Evolutionary conservation across 2,329 filamentous ascomycete species (phyloP).

Genomic region (Waltergamsia citrina): DNA sequence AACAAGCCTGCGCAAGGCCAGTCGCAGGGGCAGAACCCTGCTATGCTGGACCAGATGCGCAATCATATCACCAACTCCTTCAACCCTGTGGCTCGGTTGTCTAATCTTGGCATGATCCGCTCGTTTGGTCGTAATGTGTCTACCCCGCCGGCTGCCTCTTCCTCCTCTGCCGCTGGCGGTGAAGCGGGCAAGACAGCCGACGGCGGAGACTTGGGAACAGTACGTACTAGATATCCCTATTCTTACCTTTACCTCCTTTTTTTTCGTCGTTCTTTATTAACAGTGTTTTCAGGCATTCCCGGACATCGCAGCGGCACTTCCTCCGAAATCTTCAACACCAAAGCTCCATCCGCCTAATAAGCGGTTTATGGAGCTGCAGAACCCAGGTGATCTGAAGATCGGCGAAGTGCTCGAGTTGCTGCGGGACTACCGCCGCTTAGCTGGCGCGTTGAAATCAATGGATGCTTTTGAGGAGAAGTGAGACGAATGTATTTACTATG

Average conservation of each 20-base stretch:
- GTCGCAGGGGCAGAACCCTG: constrained; percentile 30
- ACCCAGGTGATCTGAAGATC: constrained; percentile 59
- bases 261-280: constrained; percentile 6
- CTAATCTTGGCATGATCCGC: constrained; percentile 63
- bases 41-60: constrained; percentile 70
- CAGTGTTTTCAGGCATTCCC: constrained; percentile 42
- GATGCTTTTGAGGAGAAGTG: constrained; percentile 46
- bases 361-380: constrained; percentile 63
- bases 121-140: constrained; percentile 57
- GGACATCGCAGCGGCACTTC: constrained; percentile 44
- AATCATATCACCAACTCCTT: constrained; percentile 72
- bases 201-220: constrained; percentile 47
- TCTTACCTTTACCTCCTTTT: background rate
- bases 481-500: too few species aligned
- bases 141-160: constrained; percentile 7
- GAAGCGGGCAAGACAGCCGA: constrained; percentile 31
- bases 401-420: constrained; percentile 66
- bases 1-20: constrained; percentile 8
- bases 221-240: constrained; percentile 23
- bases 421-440: constrained; percentile 65
- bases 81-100: constrained; percentile 74
- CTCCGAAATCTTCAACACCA: constrained; percentile 39
- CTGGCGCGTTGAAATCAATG: constrained; percentile 51
- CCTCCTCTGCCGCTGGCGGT: constrained; percentile 16
- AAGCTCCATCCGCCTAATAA: constrained; percentile 59